Base-by-base conservation (phyloP, 345 rosid genomes). In the Eucalyptus marginata region DNA sequence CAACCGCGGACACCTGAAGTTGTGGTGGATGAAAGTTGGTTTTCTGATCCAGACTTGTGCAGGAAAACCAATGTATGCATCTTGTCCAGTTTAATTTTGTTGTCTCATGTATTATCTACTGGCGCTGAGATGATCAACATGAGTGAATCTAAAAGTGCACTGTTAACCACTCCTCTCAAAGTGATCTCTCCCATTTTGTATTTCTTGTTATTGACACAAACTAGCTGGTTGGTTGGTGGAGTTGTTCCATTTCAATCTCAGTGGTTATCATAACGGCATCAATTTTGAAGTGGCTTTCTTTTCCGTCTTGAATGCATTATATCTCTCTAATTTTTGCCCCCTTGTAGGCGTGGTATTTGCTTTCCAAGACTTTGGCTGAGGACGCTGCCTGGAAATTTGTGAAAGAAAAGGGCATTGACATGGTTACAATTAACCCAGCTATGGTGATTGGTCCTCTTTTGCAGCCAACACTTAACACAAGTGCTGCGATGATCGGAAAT, bases 391-490 rank as follows among this genome's bases (percentile, higher is more conserved):
- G 99, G 99, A 94, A 96, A 52, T 94, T 96, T 76, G 95, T 96
- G 20, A 94, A 96, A 90, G 97, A 97, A 89, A 96, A 94, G 87
- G 94, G 93, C 43, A 86, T 97, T 16, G 99, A 96, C 90, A 43
- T 96, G 93, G 96, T 97, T 93, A 66, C 95, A 25, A 94, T 96
- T 87, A 96, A 96, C 91, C 97, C 99, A 86, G 97, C 97, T 25
- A 96, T 97, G 98, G 99, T 97, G 87, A 95, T 96, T 86, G 98
- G 98, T 88, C 97, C 99, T 89, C 99, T 97, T 51, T 91, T 97
- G 47, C 99, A 97, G 90, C 98, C 99, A 85, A 97, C 97, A 4
- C 97, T 96, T 25, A 97, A 97, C 92, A 96, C 99, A 13, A 95
- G 99, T 92, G 96, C 99, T 90, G 96, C 97, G 40, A 96, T 96